Conservation (phyloP, 371 early-diverging fungal genomes). For the Circinella umbellata region DNA sequence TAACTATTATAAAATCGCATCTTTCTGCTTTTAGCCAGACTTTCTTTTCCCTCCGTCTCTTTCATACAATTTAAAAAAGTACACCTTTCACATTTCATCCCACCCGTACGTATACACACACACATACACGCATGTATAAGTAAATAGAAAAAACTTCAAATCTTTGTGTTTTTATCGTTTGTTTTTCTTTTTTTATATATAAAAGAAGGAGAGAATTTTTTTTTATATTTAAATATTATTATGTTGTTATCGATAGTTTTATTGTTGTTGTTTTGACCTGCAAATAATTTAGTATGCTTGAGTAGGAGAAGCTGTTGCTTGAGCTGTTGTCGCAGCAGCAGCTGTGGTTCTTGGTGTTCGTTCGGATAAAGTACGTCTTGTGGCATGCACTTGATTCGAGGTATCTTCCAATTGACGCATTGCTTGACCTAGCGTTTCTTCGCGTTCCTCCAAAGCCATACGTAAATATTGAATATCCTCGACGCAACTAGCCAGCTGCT, state of each 20-base stretch:
- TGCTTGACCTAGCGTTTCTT: slow-evolving; percentile 50
- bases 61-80: no score
- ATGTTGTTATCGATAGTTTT: no score
- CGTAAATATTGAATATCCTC: slow-evolving; percentile 54
- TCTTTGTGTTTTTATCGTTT: not conserved
- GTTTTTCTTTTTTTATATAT: slow-evolving; percentile 1
- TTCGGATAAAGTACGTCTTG: slow-evolving; percentile 64
- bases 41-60: no score
- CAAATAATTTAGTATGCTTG: slow-evolving; percentile 4
- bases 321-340: not conserved
- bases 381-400: slow-evolving; percentile 59
- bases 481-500: slow-evolving; percentile 52
- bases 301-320: slow-evolving; percentile 8
- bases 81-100: no score
- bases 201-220: not conserved
- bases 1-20: not conserved
- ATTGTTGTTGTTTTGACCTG: not conserved
- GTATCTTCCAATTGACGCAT: slow-evolving; percentile 55
- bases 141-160: slow-evolving; percentile 4
- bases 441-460: slow-evolving; percentile 49
- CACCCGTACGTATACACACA: not conserved
- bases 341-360: slow-evolving; percentile 28
- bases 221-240: not conserved
- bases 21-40: no score
- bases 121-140: slow-evolving; percentile 8